These are phyloP conservation scores for Balansia obtecta DNA, from an alignment of 2,329 filamentous ascomycete genomes.

Conservation along the genomic window DNA sequence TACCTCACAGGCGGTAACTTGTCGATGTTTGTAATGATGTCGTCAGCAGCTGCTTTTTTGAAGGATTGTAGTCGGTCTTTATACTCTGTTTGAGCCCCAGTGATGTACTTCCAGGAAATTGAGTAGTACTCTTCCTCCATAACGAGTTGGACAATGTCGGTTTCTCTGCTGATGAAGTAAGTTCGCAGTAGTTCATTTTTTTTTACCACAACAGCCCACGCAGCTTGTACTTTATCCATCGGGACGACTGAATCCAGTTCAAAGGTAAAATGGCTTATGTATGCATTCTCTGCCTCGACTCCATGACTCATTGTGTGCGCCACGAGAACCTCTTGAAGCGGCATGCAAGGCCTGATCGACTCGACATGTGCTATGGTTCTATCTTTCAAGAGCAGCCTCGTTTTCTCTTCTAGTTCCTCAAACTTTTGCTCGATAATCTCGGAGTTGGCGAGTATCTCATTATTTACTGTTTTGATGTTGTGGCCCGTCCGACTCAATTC, in stretches of 20 bases:
- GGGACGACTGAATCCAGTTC: conserved; percentile 13
- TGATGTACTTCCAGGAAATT: background rate
- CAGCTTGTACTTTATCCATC: conserved; percentile 8
- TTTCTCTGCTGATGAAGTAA: conserved; percentile 16
- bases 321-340: conserved; percentile 13
- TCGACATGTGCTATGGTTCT: background rate
- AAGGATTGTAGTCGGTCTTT: background rate
- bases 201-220: conserved; percentile 14
- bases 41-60: background rate
- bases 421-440: background rate
- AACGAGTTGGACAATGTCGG: conserved; percentile 19
- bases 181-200: conserved; percentile 20
- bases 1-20: background rate
- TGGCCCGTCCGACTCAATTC: conserved; percentile 14
- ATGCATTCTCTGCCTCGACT: conserved; percentile 14
- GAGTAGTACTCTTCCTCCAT: conserved; percentile 5
- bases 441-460: background rate
- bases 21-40: background rate
- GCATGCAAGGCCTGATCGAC: conserved; percentile 10
- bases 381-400: background rate
- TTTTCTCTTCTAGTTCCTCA: background rate
- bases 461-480: background rate
- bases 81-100: no score
- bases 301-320: conserved; percentile 20
- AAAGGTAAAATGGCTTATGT: conserved; percentile 22